Percentiles rank a stretch among this genome's conserved stretches.
Evolutionary conservation across 768 basidiomycete genomes (phyloP).

Genomic region (Daedaleopsis nitida): DNA sequence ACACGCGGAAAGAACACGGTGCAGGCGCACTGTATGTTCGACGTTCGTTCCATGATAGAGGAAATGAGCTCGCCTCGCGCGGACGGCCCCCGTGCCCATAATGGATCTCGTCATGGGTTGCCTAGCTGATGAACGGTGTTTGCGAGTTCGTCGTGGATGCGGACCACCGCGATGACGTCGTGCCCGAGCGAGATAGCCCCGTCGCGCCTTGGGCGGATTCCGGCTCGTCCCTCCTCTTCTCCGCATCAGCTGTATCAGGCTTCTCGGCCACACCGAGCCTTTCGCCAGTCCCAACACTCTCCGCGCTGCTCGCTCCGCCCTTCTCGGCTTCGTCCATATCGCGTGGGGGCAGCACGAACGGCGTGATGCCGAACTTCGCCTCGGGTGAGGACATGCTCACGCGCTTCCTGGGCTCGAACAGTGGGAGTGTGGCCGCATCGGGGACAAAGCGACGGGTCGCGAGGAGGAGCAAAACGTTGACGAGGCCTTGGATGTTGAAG

Average conservation of each 20-base stretch:
- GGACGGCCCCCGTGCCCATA: too few species aligned
- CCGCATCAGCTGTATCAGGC: neutral
- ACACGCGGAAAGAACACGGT: neutral
- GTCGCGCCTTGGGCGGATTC: neutral
- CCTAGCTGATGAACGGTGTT: conserved; percentile 6
- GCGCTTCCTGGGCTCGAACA: conserved; percentile 29
- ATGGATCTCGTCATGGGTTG: neutral
- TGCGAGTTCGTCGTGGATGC: conserved; percentile 6
- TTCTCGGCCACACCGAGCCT: neutral
- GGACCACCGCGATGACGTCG: conserved; percentile 3
- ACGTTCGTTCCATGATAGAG: neutral
- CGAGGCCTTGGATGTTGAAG: conserved; percentile 37
- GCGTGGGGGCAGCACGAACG: conserved; percentile 27
- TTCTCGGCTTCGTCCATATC: conserved; percentile 4
- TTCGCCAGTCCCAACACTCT: neutral
- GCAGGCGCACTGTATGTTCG: too few species aligned
- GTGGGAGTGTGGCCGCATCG: conserved; percentile 27
- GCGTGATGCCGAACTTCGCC: conserved; percentile 33
- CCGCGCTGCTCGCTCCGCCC: neutral
- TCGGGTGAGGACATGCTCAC: conserved; percentile 26
- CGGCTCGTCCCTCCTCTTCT: neutral
- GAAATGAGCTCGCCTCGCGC: too few species aligned
- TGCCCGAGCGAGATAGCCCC: conserved; percentile 4
- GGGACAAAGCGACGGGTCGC: conserved; percentile 34
- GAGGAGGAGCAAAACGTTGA: conserved; percentile 34